Evolutionary conservation across 169 alveolate species (phyloP).

Genomic region (Cryptosporidium bovis): DNA sequence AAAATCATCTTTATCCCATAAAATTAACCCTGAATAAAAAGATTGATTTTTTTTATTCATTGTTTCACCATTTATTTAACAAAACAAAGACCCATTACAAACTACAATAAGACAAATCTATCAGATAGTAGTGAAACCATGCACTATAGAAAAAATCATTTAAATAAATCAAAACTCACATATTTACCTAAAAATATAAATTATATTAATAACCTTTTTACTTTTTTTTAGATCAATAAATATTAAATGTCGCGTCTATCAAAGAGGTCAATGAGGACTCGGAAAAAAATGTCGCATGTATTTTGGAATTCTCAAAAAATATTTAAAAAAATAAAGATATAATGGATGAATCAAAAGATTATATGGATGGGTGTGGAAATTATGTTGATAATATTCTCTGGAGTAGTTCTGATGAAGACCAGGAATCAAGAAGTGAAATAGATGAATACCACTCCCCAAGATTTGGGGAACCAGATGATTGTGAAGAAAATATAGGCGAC

Average conservation of each 20-base stretch:
- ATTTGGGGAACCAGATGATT: constrained; percentile 36
- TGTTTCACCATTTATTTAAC: no score
- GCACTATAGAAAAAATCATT: no score
- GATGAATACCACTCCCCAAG: constrained; percentile 49
- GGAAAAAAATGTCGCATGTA: neutral
- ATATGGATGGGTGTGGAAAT: constrained; percentile 1
- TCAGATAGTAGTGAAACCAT: no score
- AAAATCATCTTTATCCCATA: no score
- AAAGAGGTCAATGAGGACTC: constrained; percentile 74
- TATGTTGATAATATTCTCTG: neutral
- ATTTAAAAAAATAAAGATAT: neutral
- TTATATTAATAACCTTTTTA: neutral
- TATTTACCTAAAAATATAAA: no score
- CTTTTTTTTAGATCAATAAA: constrained; percentile 29
- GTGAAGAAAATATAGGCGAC: constrained; percentile 3
- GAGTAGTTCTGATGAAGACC: constrained; percentile 14
- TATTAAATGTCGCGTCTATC: constrained; percentile 44
- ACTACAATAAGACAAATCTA: no score
- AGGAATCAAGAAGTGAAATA: constrained; percentile 36
- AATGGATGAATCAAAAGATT: neutral
- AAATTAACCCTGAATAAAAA: no score
- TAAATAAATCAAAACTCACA: no score
- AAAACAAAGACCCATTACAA: no score
- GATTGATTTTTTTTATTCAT: no score
- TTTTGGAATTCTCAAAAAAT: neutral